A percentile compares a stretch with the other conserved stretches of the same genome.
phyloP scores from a whole-genome alignment of 1,284 basidiomycete species.

The Singerocomus rubriflavus region DNA sequence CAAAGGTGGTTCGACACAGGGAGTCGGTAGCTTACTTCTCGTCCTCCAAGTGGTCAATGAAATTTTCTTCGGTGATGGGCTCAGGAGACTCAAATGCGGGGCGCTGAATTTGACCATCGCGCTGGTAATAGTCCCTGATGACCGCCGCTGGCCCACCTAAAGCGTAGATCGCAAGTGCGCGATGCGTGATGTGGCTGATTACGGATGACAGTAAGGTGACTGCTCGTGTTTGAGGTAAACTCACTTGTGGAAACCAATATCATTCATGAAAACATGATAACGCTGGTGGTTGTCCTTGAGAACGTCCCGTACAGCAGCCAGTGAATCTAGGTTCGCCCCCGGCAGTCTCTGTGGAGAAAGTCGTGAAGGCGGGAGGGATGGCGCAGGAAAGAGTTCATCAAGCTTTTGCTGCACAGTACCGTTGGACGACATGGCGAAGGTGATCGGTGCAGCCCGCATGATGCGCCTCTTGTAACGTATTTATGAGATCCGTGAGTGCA shows the following conservation, averaged over 20 bases:
- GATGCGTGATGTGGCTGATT: constrained; percentile 43
- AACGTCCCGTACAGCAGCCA: constrained; percentile 20
- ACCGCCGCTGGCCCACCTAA: constrained; percentile 37
- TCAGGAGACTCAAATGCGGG: constrained; percentile 37
- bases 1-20: neutral
- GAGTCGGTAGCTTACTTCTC: constrained; percentile 31
- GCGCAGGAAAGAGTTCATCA: constrained; percentile 24
- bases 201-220: too few species aligned
- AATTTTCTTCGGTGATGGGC: constrained; percentile 39
- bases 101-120: constrained; percentile 33
- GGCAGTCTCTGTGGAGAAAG: constrained; percentile 29
- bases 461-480: neutral
- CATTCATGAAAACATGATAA: constrained; percentile 28
- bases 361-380: constrained; percentile 26
- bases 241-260: constrained; percentile 29
- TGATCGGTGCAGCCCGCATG: neutral
- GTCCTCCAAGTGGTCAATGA: constrained; percentile 42
- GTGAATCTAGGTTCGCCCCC: constrained; percentile 19
- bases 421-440: constrained; percentile 15
- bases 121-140: constrained; percentile 38
- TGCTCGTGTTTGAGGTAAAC: neutral
- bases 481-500: neutral
- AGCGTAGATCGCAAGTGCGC: constrained; percentile 41
- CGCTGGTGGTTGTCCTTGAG: constrained; percentile 29
- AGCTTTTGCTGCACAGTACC: neutral